Evolutionary conservation across 2,329 filamentous ascomycete genomes (phyloP), one percentile per base, ranked within the genome.

Genomic region (Sphaerulina vaccinii): DNA sequence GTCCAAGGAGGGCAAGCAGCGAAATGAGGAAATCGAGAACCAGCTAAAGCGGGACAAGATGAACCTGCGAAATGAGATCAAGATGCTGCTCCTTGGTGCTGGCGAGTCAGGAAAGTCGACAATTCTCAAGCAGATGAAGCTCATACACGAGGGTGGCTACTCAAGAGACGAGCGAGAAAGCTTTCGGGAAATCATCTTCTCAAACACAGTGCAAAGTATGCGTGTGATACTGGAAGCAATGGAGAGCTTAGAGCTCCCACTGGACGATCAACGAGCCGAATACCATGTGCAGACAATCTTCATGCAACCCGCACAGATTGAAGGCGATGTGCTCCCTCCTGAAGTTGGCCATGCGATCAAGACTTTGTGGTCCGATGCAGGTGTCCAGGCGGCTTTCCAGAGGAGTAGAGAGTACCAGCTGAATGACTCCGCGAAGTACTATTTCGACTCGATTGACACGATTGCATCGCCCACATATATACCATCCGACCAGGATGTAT

Each of bases 1-100:
- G 80, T 93, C 97, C 79, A 96, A 96, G 87, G 93, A 97, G 90
- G 92, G 93, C 78, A 97, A 96, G 88, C 89, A 90, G 80, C 87
- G 93, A 67, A 97, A 99, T 73, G 93, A 99, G 82, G 92, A 97
- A 84, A 99, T 99, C 70, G 93, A 99, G 78, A 97, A 96, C 74
- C 92, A 97, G 80, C 80, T 97, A 71, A 97, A 96, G 84, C 84
- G 90, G 73, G 93, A 99, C 72, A 95, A 95, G 78, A 88, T 97
- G 88, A 87, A 95, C 81, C 91, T 96, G 79, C 87, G 92, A 68
- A 99, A 99, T 67, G 93, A 99, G 78, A 99, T 99, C 80, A 99
- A 99, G 84, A 97, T 99, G 93, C 81, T 99, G 67, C 83, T 99
- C 68, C 86, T 99, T 68, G 93, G 93, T 81, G 93, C 93, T 76